Evolutionary conservation across 106 monocot genomes (phyloP).

Genomic region (Allium fistulosum): DNA sequence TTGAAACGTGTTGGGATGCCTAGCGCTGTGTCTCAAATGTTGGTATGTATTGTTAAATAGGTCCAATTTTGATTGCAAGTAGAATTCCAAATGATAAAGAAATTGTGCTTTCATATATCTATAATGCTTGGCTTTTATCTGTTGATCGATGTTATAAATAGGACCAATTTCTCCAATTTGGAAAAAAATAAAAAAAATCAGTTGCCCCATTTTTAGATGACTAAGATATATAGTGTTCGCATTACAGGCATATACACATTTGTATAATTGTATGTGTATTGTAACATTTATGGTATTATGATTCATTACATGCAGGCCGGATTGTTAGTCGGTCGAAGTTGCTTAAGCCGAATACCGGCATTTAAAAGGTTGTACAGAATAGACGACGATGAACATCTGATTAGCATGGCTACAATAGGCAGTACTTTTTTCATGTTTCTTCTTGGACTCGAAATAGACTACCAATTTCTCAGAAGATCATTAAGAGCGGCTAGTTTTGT

Average conservation of each 20-base stretch:
- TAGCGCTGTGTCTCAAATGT: conserved; percentile 18
- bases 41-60: conserved; percentile 1
- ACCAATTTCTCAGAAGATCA: background rate
- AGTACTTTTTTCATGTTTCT: conserved; percentile 36
- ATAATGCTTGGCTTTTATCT: too few relatives aligned
- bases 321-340: background rate
- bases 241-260: background rate
- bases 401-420: background rate
- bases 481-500: conserved; percentile 1
- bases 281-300: too few relatives aligned
- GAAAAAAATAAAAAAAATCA: too few relatives aligned
- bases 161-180: too few relatives aligned
- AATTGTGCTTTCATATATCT: too few relatives aligned
- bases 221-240: background rate
- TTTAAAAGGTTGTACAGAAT: background rate
- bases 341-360: background rate
- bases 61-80: too few relatives aligned
- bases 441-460: conserved; percentile 22
- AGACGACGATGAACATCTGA: conserved; percentile 5
- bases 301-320: background rate
- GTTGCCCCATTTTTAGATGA: too few relatives aligned
- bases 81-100: too few relatives aligned
- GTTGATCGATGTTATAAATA: too few relatives aligned
- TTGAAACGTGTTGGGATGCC: conserved; percentile 27
- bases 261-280: too few relatives aligned